Evolutionary conservation across 768 basidiomycete species (phyloP).

Genomic region (Sporobolomyces pararoseus): DNA sequence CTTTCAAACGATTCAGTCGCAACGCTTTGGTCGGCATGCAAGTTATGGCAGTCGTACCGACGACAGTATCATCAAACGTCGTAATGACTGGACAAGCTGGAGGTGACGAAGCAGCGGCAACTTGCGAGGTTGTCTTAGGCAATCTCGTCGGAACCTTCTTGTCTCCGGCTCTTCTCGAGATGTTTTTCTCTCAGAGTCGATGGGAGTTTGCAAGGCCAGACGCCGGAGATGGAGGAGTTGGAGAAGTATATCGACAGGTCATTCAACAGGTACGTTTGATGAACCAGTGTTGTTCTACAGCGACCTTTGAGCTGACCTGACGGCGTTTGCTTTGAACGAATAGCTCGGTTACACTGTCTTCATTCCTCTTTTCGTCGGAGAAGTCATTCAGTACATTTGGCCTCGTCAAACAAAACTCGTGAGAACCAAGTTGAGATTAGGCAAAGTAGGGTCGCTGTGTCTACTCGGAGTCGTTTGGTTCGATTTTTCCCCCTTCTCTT

Average conservation of each 20-base stretch:
- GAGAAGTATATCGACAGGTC: slow-evolving; percentile 44
- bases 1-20: slow-evolving; percentile 37
- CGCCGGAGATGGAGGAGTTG: slow-evolving; percentile 37
- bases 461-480: slow-evolving; percentile 47
- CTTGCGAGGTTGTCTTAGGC: slow-evolving; percentile 47
- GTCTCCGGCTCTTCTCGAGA: slow-evolving; percentile 45
- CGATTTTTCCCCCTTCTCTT: not conserved
- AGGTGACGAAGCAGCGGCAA: slow-evolving; percentile 47
- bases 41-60: slow-evolving; percentile 39
- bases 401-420: slow-evolving; percentile 43
- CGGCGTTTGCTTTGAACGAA: not conserved
- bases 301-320: slow-evolving; percentile 23
- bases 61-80: slow-evolving; percentile 45
- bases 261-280: slow-evolving; percentile 46
- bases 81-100: slow-evolving; percentile 48
- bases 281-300: too few relatives aligned
- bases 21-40: slow-evolving; percentile 46
- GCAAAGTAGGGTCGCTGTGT: slow-evolving; percentile 45
- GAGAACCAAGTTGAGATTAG: slow-evolving; percentile 39
- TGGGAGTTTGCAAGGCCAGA: slow-evolving; percentile 41
- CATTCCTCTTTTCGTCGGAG: slow-evolving; percentile 47
- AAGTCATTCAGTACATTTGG: slow-evolving; percentile 45
- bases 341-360: slow-evolving; percentile 47
- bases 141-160: slow-evolving; percentile 49
- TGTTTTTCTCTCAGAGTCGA: slow-evolving; percentile 13